phyloP scores from a whole-genome alignment of 164 flowering plant genomes.

The Vitis rupestris region DNA sequence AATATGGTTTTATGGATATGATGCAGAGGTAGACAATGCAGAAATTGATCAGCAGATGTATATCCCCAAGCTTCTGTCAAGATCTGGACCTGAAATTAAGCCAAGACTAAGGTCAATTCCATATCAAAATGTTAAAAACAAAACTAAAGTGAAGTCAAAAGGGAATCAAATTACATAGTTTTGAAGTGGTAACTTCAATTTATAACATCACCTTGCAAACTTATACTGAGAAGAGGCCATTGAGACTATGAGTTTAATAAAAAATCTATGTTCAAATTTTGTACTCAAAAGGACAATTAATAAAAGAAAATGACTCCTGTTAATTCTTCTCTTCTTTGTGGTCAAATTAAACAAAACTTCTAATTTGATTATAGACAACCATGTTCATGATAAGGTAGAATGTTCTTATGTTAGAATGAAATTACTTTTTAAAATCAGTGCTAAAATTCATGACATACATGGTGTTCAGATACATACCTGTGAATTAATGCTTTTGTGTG shows the following conservation, averaged over 20 bases:
- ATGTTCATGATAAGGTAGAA: neutral
- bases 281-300: no score
- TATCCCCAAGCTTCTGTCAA: slow-evolving; percentile 91
- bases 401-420: no score
- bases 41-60: slow-evolving; percentile 75
- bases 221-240: neutral
- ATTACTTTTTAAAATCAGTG: neutral
- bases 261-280: neutral
- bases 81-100: slow-evolving; percentile 71
- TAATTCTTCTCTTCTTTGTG: no score
- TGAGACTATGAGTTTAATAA: neutral
- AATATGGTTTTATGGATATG: slow-evolving; percentile 68
- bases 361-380: neutral
- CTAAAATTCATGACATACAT: neutral
- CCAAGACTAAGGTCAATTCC: neutral
- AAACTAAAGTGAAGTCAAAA: neutral
- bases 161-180: neutral
- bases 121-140: neutral
- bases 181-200: neutral
- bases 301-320: no score
- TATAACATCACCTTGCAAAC: no score
- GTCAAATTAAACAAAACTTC: neutral
- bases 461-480: slow-evolving; percentile 52
- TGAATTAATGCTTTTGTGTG: slow-evolving; percentile 73
- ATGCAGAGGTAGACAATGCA: slow-evolving; percentile 93